Percentiles rank a stretch among this genome's conserved stretches.
phyloP scores from a whole-genome alignment of 169 alveolate genomes.

The Cryptosporidium sp. region DNA sequence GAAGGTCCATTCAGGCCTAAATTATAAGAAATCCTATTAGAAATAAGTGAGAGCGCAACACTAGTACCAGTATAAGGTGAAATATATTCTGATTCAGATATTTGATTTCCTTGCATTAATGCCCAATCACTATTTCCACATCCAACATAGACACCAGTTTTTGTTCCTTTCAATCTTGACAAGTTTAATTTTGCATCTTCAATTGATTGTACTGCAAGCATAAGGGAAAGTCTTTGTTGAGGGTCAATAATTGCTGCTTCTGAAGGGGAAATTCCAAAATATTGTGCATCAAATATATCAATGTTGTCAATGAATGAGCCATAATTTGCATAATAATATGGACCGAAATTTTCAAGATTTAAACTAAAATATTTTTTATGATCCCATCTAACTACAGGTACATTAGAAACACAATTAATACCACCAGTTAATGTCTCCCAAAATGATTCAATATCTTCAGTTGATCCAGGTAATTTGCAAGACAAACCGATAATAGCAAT shows the following conservation, averaged over 20 bases:
- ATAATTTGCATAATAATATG: slow-evolving; percentile 63
- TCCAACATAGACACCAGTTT: slow-evolving; percentile 62
- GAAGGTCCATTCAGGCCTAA: slow-evolving; percentile 81
- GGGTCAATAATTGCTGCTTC: slow-evolving; percentile 65
- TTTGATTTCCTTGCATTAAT: slow-evolving; percentile 46
- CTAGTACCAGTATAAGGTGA: slow-evolving; percentile 76
- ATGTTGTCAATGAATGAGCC: slow-evolving; percentile 54
- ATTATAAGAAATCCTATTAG: slow-evolving; percentile 80
- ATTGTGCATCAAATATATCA: slow-evolving; percentile 42
- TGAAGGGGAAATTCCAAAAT: slow-evolving; percentile 68
- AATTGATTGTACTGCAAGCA: slow-evolving; percentile 47
- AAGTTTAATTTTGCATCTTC: slow-evolving; percentile 25
- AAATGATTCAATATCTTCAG: slow-evolving; percentile 59
- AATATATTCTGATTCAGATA: slow-evolving; percentile 51
- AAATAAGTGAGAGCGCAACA: slow-evolving; percentile 77
- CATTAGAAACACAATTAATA: slow-evolving; percentile 39
- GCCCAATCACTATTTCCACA: slow-evolving; percentile 77
- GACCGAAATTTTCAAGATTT: slow-evolving; percentile 39
- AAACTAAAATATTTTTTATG: slow-evolving; percentile 18
- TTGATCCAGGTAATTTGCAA: slow-evolving; percentile 79
- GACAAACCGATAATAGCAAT: slow-evolving; percentile 79
- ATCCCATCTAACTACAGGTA: slow-evolving; percentile 57
- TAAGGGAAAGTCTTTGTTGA: slow-evolving; percentile 62
- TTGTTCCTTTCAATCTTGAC: slow-evolving; percentile 19
- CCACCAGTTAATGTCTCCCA: slow-evolving; percentile 62